These are phyloP conservation scores for Rauvolfia tetraphylla DNA, from an alignment of 257 asterid species.

Conservation along the genomic window DNA sequence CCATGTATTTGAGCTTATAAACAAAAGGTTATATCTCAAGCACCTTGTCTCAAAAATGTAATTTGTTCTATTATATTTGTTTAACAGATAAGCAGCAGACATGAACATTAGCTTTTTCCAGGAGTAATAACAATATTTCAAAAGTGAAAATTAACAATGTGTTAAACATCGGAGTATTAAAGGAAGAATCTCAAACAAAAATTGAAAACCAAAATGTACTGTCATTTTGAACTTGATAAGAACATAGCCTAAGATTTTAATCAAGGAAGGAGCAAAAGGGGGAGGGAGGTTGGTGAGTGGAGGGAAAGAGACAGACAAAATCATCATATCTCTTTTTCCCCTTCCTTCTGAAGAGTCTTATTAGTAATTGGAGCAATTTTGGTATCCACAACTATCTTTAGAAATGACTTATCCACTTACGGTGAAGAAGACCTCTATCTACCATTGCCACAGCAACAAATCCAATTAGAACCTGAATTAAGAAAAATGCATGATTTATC, in stretches of 20 bases:
- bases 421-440: slow-evolving; percentile 71
- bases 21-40: not conserved
- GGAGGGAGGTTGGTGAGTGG: too few relatives aligned
- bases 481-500: not conserved
- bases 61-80: not conserved
- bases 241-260: not conserved
- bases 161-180: not conserved
- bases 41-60: not conserved
- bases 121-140: not conserved
- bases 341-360: not conserved
- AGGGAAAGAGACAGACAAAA: not conserved
- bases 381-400: not conserved
- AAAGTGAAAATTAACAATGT: not conserved
- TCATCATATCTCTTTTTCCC: not conserved
- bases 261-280: not conserved
- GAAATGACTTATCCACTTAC: slow-evolving; percentile 43
- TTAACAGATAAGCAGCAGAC: not conserved
- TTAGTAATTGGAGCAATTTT: not conserved
- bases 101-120: not conserved
- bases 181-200: not conserved
- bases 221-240: not conserved
- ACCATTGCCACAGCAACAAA: slow-evolving; percentile 92
- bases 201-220: not conserved
- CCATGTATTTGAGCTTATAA: not conserved
- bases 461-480: slow-evolving; percentile 69